Conservation (phyloP, 768 basidiomycete genomes). For the Cytidiella melzeri region DNA sequence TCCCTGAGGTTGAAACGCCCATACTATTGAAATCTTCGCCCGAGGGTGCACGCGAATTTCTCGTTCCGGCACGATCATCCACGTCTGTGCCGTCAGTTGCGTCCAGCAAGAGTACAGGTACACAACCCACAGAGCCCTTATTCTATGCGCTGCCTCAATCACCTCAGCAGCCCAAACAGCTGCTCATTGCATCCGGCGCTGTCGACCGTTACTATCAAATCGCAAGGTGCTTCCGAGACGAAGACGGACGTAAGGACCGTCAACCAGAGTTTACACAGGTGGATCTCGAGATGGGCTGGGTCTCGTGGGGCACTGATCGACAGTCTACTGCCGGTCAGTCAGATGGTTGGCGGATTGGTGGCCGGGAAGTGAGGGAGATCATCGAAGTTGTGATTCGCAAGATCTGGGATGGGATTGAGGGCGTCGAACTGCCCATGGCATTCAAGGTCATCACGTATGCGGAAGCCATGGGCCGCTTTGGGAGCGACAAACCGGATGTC, state of each 20-base stretch:
- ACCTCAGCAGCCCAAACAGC: constrained; percentile 93
- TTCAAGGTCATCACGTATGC: constrained; percentile 85
- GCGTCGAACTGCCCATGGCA: constrained; percentile 47
- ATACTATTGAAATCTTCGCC: constrained; percentile 86
- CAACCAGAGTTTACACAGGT: constrained; percentile 98
- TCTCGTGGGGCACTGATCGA: constrained; percentile 59
- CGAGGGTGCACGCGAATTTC: constrained; percentile 91
- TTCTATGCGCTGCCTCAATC: constrained; percentile 94
- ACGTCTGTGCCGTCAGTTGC: constrained; percentile 1
- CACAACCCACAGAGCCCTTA: constrained; percentile 23
- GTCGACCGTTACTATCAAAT: constrained; percentile 92
- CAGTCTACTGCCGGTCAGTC: background rate
- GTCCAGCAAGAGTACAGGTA: no score
- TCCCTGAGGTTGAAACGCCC: constrained; percentile 92
- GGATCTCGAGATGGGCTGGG: constrained; percentile 95
- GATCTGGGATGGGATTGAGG: constrained; percentile 73
- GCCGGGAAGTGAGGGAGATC: constrained; percentile 70
- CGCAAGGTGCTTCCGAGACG: constrained; percentile 92
- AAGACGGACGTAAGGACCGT: constrained; percentile 90
- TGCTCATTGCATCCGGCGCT: constrained; percentile 83
- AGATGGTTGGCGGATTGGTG: constrained; percentile 76
- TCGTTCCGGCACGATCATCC: constrained; percentile 69
- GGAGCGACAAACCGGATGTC: constrained; percentile 92
- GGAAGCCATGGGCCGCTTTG: constrained; percentile 93
- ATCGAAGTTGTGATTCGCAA: constrained; percentile 68